phyloP scores from a whole-genome alignment of 352 stramenopile genomes.

The Pythium folliculosum region DNA sequence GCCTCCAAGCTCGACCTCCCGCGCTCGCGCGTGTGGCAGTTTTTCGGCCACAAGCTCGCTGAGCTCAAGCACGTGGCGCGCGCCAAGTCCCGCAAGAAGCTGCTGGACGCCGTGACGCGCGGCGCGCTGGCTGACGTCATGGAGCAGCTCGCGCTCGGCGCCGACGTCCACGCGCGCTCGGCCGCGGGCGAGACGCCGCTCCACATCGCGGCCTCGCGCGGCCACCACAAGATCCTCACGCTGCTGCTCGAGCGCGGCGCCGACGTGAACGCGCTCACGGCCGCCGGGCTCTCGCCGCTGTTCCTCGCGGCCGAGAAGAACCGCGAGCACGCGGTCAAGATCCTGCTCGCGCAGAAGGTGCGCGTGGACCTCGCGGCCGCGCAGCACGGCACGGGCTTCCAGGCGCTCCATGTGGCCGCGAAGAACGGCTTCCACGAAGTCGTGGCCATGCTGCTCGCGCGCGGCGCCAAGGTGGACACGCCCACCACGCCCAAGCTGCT shows the following conservation, averaged over 20 bases:
- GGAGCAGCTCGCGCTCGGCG: slow-evolving; percentile 60
- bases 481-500: slow-evolving; percentile 42
- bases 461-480: slow-evolving; percentile 52
- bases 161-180: slow-evolving; percentile 54
- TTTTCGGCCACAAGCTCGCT: slow-evolving; percentile 74
- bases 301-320: slow-evolving; percentile 67
- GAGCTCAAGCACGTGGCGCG: slow-evolving; percentile 55
- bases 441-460: slow-evolving; percentile 45
- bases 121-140: slow-evolving; percentile 59
- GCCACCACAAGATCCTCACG: slow-evolving; percentile 61
- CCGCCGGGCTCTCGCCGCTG: slow-evolving; percentile 56
- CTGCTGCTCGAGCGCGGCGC: slow-evolving; percentile 73
- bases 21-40: slow-evolving; percentile 65
- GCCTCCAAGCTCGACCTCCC: slow-evolving; percentile 27
- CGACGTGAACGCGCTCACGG: slow-evolving; percentile 49
- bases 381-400: slow-evolving; percentile 45
- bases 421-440: slow-evolving; percentile 55
- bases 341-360: slow-evolving; percentile 67
- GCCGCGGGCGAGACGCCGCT: slow-evolving; percentile 55
- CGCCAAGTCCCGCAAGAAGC: slow-evolving; percentile 54
- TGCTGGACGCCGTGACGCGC: slow-evolving; percentile 61
- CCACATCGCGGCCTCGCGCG: slow-evolving; percentile 57
- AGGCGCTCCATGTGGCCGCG: slow-evolving; percentile 62
- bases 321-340: slow-evolving; percentile 49
- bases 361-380: slow-evolving; percentile 33